Evolutionary conservation across 1,139 yeast genomes (phyloP), one percentile per base, ranked within the genome.

Genomic region (Kluyveromyces sp.): DNA sequence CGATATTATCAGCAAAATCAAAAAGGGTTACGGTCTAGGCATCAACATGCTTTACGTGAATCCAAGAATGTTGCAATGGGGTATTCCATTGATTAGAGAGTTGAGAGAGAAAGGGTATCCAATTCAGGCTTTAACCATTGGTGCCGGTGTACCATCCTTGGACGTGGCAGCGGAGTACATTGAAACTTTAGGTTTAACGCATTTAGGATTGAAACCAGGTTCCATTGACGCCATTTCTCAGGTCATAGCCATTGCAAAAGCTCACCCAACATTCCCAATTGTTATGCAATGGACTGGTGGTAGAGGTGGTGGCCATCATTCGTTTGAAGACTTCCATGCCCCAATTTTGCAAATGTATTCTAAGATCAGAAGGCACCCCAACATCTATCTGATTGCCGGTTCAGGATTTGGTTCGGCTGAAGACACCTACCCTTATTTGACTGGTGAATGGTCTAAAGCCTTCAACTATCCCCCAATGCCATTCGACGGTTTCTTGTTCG

Each of bases 221-320:
- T 87, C 97, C 17, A 76, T 88, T 49, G 98, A 92, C 55, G 86
- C 96, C 37, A 88, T 92, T 58, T 74, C 80, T 53, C 94, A 84
- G 66, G 87, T 81, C 53, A 80, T 92, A 57, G 70, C 83, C 48
- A 92, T 92, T 63, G 98, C 99, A 42, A 88, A 86, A 65, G 89
- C 95, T 43, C 94, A 89, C 69, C 98, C 98, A 55, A 71, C 66
- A 49, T 92, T 94, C 88, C 98, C 98, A 53, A 86, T 92, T 60
- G 89, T 92, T 46, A 73, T 92, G 58, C 98, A 92, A 75, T 92
- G 99, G 99, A 92, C 99, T 52, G 98, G 97, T 77, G 99, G 99
- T 67, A 89, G 99, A 78, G 99, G 96, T 72, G 99, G 99, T 77
- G 99, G 99, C 63, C 99, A 92, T 67, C 99, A 92, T 69, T 89